Evolutionary conservation across 2,329 filamentous ascomycete species (phyloP), one percentile per base, ranked within the genome.

Genomic region (Claviceps sp.): DNA sequence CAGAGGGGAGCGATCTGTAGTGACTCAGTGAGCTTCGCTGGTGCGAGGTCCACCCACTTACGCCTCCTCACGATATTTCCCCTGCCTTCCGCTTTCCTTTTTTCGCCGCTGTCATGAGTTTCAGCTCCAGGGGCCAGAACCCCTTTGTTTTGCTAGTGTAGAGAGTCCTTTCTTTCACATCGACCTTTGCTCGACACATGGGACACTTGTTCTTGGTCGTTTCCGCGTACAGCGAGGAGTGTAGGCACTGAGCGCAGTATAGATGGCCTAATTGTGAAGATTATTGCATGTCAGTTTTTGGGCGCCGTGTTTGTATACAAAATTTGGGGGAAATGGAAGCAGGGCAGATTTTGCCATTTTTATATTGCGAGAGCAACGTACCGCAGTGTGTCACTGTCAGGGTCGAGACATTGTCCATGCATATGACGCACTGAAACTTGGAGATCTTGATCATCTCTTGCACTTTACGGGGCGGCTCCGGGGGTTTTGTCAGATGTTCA

Each of bases 351-450:
- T 34, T 34, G 30, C 30, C 4, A 11, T 34, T 34, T 11, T 30
- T 2, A 4, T 34, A 11, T 34, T 10, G 30, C 30, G 10, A 41
- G 50, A 40, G 48, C 51, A 47, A 68, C 78, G 57, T 77, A 84
- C 81, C 81, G 64, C 81, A 85, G 63, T 83, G 78, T 2, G 81
- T 85, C 46, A 83, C 75, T 1, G 79, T 82, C 55, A 85, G 59
- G 30, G 71, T 69, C 1, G 73, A 75, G 26, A 72, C 75, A 55
- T 79, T 72, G 55, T 84, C 81, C 78, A 84, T 81, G 65, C 81
- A 85, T 53, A 85, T 84, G 44, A 81, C 78, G 56, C 81, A 85
- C 64, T 84, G 78, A 47, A 83, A 81, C 4, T 70, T 68, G 45
- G 72, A 69, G 16, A 85, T 64, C 62, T 77, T 80, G 60, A 72